phyloP scores from a whole-genome alignment of 768 basidiomycete species.

The Leccinum rimulosum region DNA sequence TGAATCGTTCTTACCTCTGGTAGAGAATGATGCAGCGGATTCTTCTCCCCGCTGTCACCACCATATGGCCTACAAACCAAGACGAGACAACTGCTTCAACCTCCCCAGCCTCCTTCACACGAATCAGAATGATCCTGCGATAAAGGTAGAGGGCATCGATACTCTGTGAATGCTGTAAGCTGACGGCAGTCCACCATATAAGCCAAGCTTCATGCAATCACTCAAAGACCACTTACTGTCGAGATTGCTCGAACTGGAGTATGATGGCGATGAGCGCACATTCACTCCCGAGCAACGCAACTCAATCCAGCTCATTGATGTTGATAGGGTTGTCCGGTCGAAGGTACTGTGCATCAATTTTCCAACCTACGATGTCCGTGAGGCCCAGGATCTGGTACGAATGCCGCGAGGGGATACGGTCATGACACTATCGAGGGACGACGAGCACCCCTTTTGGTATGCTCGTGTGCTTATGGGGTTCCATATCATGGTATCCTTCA shows the following conservation, averaged over 20 bases:
- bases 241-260: slow-evolving; percentile 10
- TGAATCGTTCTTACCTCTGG: neutral
- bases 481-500: neutral
- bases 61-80: neutral
- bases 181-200: no score
- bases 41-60: neutral
- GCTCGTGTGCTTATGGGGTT: neutral
- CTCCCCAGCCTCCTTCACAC: neutral
- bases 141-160: neutral
- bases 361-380: slow-evolving; percentile 19
- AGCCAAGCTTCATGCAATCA: slow-evolving; percentile 13
- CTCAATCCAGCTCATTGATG: neutral
- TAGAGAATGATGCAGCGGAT: neutral
- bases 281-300: slow-evolving; percentile 8
- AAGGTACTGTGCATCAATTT: slow-evolving; percentile 8
- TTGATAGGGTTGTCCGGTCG: neutral
- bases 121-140: slow-evolving; percentile 5
- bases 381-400: neutral
- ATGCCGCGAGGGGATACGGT: neutral
- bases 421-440: neutral
- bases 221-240: slow-evolving; percentile 25
- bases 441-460: neutral
- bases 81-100: neutral
- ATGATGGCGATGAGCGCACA: slow-evolving; percentile 10
- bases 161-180: no score